A percentile compares a stretch with the other conserved stretches of the same genome.
Evolutionary conservation across 2,329 filamentous ascomycete genomes (phyloP).

Genomic region (Aspergillus alliaceus): DNA sequence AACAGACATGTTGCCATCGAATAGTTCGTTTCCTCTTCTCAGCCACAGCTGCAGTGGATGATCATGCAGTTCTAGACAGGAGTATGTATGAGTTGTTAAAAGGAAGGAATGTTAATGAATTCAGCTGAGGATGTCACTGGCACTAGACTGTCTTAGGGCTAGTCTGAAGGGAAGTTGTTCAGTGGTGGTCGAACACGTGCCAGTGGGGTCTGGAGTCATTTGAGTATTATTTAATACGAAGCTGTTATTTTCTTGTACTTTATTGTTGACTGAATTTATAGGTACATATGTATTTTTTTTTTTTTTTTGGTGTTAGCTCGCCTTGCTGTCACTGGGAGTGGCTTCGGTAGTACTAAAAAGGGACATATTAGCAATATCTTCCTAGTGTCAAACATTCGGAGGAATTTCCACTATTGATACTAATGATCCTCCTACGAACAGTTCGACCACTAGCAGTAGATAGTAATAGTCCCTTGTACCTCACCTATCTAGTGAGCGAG

Average conservation of each 20-base stretch:
- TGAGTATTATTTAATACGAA: neutral
- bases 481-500: neutral
- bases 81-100: neutral
- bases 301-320: too few species aligned
- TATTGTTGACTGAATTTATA: neutral
- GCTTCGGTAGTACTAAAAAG: neutral
- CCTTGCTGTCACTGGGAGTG: neutral
- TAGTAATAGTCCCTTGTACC: too few species aligned
- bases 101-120: neutral
- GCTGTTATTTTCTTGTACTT: too few species aligned
- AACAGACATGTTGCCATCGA: neutral
- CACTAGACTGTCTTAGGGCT: neutral
- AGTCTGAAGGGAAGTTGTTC: neutral
- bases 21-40: neutral
- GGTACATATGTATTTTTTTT: neutral
- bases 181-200: conserved; percentile 10
- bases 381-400: neutral
- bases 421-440: neutral
- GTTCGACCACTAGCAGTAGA: neutral
- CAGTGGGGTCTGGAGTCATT: conserved; percentile 1
- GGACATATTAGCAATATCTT: too few species aligned
- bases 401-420: neutral
- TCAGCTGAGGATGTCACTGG: neutral
- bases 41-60: neutral
- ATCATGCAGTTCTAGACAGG: neutral